Evolutionary conservation across 306 rosid genomes (phyloP).

Genomic region (Cicer pinnatifidum): DNA sequence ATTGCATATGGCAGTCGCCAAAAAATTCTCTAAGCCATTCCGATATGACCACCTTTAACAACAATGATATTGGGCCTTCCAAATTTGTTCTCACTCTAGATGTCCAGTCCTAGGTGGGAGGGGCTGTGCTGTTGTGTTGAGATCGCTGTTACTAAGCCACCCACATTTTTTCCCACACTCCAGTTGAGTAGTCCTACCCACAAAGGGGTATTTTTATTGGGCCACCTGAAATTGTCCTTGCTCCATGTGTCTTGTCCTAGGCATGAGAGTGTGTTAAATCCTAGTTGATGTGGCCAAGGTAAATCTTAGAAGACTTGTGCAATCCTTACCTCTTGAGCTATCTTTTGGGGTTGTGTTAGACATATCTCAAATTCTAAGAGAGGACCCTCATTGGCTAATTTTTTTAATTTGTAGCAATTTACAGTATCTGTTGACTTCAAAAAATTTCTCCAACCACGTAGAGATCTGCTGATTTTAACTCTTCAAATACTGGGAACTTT

Average conservation of each 20-base stretch:
- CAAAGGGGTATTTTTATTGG: neutral
- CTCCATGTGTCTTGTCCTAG: neutral
- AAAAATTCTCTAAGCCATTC: slow-evolving; percentile 4
- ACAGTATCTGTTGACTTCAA: neutral
- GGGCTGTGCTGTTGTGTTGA: neutral
- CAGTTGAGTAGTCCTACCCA: neutral
- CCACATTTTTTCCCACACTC: neutral
- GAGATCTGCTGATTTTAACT: slow-evolving; percentile 7
- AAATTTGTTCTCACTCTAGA: neutral
- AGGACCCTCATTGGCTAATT: neutral
- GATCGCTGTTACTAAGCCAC: neutral
- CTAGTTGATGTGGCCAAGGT: neutral
- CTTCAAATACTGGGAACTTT: neutral
- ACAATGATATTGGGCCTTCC: neutral
- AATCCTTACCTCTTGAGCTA: neutral
- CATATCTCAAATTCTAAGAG: neutral
- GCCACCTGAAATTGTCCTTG: neutral
- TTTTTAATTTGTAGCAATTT: slow-evolving; percentile 30
- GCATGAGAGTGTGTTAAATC: neutral
- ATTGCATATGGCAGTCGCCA: neutral
- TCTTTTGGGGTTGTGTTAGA: neutral
- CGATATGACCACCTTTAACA: neutral
- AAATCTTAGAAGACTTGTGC: neutral
- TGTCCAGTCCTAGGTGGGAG: neutral
- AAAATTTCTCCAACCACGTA: slow-evolving; percentile 3